These are phyloP conservation scores for Afroboletus lepidellus DNA, from an alignment of 1,284 basidiomycete species.

Conservation along the genomic window DNA sequence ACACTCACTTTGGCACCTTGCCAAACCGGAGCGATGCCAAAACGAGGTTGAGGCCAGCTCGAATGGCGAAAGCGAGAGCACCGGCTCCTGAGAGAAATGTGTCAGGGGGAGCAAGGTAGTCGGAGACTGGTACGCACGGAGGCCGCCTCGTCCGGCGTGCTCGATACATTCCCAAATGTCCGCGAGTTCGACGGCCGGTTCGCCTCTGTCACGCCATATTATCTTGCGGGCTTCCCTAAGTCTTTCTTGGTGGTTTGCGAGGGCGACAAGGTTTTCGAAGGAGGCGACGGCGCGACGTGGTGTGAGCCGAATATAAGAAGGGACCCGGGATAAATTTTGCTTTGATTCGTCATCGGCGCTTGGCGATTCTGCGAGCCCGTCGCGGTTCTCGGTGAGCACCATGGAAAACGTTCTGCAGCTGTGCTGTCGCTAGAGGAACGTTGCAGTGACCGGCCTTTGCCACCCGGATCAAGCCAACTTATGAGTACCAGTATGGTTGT, in stretches of 20 bases:
- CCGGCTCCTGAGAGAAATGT: constrained; percentile 60
- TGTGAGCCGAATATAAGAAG: constrained; percentile 39
- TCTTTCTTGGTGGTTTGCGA: constrained; percentile 75
- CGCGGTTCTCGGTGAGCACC: constrained; percentile 3
- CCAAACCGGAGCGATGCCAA: constrained; percentile 70
- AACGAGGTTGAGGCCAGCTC: constrained; percentile 79
- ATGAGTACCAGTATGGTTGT: not conserved
- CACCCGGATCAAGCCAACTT: not conserved
- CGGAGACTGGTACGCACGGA: constrained; percentile 55
- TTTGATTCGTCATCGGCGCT: not conserved
- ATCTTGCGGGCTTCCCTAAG: constrained; percentile 70
- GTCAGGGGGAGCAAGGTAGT: not conserved
- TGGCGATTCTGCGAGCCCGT: not conserved
- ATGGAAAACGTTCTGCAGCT: constrained; percentile 3
- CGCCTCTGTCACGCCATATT: constrained; percentile 82
- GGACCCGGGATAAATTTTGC: constrained; percentile 16
- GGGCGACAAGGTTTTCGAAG: constrained; percentile 76
- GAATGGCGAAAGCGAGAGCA: constrained; percentile 72
- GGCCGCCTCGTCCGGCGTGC: constrained; percentile 71
- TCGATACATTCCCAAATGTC: constrained; percentile 70
- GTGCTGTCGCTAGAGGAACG: not conserved
- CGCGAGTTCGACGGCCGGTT: constrained; percentile 68
- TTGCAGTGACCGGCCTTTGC: not conserved
- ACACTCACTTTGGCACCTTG: constrained; percentile 56
- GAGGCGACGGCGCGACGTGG: constrained; percentile 63